Conservation (phyloP, 1,139 yeast species). For the Geotrichum bryndzae region DNA sequence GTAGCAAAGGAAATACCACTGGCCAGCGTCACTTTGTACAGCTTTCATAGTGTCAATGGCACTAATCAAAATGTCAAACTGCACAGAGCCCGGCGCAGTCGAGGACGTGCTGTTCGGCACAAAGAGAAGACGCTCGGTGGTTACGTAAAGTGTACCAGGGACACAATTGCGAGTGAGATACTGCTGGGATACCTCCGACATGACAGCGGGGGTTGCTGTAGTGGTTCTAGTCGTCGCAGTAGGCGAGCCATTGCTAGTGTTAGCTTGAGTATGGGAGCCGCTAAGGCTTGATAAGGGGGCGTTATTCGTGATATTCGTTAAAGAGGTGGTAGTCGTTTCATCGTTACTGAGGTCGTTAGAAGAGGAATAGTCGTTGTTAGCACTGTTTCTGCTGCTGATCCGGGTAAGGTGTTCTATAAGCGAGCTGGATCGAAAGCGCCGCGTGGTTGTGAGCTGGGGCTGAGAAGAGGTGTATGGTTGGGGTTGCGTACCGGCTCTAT, state of each 20-base stretch:
- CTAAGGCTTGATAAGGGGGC: background rate
- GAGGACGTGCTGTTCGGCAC: conserved; percentile 23
- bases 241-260: background rate
- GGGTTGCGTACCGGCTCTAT: background rate
- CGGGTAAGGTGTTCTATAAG: conserved; percentile 5
- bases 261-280: background rate
- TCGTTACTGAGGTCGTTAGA: background rate
- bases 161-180: conserved; percentile 26
- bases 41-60: conserved; percentile 30
- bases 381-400: conserved; percentile 1
- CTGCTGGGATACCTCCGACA: conserved; percentile 19
- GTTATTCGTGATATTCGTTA: background rate
- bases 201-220: background rate
- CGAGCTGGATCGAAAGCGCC: conserved; percentile 2
- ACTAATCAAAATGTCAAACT: conserved; percentile 27
- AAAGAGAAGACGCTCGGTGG: conserved; percentile 31
- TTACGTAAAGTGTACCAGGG: conserved; percentile 28
- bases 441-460: background rate
- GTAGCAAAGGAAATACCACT: conserved; percentile 26
- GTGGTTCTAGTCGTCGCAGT: background rate
- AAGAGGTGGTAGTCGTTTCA: background rate
- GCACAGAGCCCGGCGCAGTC: conserved; percentile 13
- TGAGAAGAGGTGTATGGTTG: background rate
- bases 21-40: conserved; percentile 22
- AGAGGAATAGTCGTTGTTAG: background rate